Evolutionary conservation across 345 rosid species (phyloP), one percentile per base, ranked within the genome.

Genomic region (Pseudoturritis turrita): DNA sequence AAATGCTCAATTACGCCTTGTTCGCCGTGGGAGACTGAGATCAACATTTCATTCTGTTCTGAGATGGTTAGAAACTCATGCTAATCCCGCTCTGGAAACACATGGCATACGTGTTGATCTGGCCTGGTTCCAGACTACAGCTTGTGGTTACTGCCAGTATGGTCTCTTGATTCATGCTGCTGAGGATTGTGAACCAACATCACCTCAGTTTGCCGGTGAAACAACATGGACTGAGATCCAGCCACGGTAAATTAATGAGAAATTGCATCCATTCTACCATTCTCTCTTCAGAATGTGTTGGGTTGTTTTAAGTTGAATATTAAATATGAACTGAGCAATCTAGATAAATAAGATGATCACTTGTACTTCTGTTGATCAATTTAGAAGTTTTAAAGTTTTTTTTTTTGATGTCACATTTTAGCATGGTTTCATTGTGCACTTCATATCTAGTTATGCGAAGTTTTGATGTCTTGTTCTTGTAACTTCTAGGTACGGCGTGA

Each of bases 1-100:
- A 79, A 96, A 90, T 87, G 96, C 94, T 58, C 98, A 90, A 72
- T 72, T 92, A 62, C 97, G 99, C 62, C 81, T 92, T 62, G 99
- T 96, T 86, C 81, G 84, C 29, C 85, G 88, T 72, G 98, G 99
- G 68, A 82, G 88, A 63, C 77, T 96, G 49, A 80, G 78, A 77
- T 80, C 77, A 43, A 87, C 99, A 56, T 87, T 92, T 74, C 80
- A 79, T 67, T 76, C 89, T 56, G 87, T 92, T 65, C 71, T 92
- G 41, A 84, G 41, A 74, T 96, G 98, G 99, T 83, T 96, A 80
- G 97, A 88, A 82, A 90, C 90, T 26, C 89, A 92, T 74, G 99
- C 96, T 44, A 92, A 92, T 81, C 95, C 98, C 31, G 86, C 91
- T 55, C 75, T 96, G 80, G 83, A 83, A 78, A 43, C 68, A 61